phyloP scores from a whole-genome alignment of 768 basidiomycete species.

The Russula abietina region DNA sequence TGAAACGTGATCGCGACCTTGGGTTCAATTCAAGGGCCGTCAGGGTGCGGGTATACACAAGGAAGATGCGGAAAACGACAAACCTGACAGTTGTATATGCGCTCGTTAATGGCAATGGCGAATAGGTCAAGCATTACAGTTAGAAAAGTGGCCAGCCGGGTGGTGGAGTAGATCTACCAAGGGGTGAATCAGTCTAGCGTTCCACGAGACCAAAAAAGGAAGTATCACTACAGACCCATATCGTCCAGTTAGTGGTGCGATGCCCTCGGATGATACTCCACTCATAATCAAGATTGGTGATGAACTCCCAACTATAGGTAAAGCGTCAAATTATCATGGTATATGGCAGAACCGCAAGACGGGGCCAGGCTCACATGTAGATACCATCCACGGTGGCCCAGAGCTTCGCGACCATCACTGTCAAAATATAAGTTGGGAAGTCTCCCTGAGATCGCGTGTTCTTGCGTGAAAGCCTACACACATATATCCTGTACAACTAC shows the following conservation, averaged over 20 bases:
- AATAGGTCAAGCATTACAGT: neutral
- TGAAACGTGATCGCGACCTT: neutral
- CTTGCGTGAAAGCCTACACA: neutral
- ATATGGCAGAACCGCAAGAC: neutral
- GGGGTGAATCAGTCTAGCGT: too few species aligned
- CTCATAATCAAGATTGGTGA: neutral
- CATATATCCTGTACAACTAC: neutral
- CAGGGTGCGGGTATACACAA: neutral
- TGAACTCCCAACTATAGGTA: neutral
- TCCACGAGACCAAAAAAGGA: neutral
- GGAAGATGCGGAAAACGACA: neutral
- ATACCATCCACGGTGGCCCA: neutral
- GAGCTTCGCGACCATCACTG: neutral
- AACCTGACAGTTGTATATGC: neutral
- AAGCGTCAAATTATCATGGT: neutral
- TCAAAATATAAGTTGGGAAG: neutral
- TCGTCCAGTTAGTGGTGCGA: neutral
- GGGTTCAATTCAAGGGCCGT: neutral
- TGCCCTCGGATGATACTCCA: neutral
- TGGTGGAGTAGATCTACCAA: neutral
- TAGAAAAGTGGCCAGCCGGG: neutral
- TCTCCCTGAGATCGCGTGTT: neutral
- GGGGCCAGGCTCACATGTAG: slow-evolving; percentile 1
- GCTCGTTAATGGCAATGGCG: accelerated
- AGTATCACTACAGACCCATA: neutral